Base-by-base conservation (phyloP, 148 eudicot species). In the Amaranthus palmeri region DNA sequence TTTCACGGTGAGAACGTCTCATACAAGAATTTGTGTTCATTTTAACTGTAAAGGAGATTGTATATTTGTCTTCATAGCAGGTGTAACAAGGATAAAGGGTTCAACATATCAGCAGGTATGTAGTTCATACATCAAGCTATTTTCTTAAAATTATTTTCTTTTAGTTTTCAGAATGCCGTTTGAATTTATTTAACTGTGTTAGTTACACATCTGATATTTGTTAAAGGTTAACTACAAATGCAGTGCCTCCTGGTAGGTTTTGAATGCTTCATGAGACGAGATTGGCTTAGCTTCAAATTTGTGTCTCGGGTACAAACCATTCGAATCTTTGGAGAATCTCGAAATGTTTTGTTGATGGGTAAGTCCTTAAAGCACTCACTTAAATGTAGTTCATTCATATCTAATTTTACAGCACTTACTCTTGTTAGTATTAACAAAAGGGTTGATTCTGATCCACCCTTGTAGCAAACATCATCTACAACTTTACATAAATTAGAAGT, bases 181-280 rank as follows among this genome's bases (percentile, higher is more conserved):
- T 4, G 44, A 4, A 3, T 10, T 4, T 43, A 5, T 11, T 14
- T 52, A 4, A 50, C 45, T 17, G 25, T 65, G 3, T 36, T 44
- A 17, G 8, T 63, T 46, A 8, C 50, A 8, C 17, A 40, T 56
- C 17, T 25, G 36, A 48, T 3, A 15, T 74, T 45, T 25, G 7
- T 58, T 65, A 8, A 54, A 11, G 36, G 10, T 41, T 46, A 13
- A 14, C 61, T 45, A 4, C 25, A 49, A 25, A 13, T 48, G 63
- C 65, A 74, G 51, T 40, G 55, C 42, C 51, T 51, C 63, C 43
- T 57, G 77, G 36, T 25, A 25, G 71, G 51, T 74, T 56, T 53
- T 66, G 77, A 47, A 66, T 65, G 52, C 68, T 64, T 56, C 25
- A 25, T 13, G 65, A 47, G 43, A 57, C 40, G 7, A 55, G 47